Percentiles rank a stretch among this genome's conserved stretches.
phyloP scores from a whole-genome alignment of 768 basidiomycete genomes.

The Serendipita sp. region DNA sequence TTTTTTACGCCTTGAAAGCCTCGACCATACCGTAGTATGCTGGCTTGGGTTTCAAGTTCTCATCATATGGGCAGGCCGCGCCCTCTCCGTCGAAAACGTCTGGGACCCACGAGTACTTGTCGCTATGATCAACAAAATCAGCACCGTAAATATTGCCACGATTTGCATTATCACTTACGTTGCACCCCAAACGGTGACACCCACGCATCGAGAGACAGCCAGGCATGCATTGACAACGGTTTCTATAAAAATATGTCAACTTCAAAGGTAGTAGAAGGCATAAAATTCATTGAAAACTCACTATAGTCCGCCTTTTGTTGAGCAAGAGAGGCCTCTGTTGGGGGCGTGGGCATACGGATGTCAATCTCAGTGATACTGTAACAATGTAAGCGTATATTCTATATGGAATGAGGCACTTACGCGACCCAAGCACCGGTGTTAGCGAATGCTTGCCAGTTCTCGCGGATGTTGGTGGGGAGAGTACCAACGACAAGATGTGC shows the following conservation, averaged over 20 bases:
- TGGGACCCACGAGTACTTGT: constrained; percentile 6
- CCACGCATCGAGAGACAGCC: constrained; percentile 24
- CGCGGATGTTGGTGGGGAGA: neutral
- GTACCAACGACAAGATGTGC: constrained; percentile 1
- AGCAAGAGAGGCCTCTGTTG: constrained; percentile 4
- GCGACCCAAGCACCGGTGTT: neutral
- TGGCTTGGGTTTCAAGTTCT: neutral
- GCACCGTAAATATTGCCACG: neutral
- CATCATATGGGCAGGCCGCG: neutral
- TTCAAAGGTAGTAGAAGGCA: neutral
- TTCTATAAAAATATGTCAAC: constrained; percentile 17
- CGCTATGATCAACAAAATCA: neutral
- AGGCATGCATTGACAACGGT: constrained; percentile 32
- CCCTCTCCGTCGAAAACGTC: neutral
- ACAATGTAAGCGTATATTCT: no score
- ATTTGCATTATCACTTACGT: neutral
- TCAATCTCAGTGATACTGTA: neutral
- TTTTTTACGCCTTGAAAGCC: neutral
- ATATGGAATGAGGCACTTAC: neutral
- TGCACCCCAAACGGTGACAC: constrained; percentile 33
- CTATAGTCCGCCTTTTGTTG: constrained; percentile 8
- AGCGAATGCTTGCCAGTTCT: neutral
- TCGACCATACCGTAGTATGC: constrained; percentile 3
- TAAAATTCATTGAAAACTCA: neutral
- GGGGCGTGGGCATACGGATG: constrained; percentile 10